Evolutionary conservation across 176 grass and related monocot genomes (phyloP).

Genomic region (Canna indica): DNA sequence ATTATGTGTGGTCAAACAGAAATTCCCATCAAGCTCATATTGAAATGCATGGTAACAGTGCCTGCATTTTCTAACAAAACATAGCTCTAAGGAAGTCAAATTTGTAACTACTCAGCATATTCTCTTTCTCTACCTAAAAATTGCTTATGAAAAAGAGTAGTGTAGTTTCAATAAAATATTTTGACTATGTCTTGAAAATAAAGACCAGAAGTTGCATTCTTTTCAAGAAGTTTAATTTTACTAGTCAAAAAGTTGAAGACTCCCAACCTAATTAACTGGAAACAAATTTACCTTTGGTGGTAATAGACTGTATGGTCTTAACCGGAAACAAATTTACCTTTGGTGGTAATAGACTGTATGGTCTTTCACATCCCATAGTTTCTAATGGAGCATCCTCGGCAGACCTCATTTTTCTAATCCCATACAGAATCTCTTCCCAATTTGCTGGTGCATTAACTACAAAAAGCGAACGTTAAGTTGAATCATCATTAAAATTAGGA

Average conservation of each 20-base stretch:
- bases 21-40: no score
- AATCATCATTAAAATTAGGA: background rate
- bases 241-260: background rate
- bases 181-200: no score
- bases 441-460: conserved; percentile 53
- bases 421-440: conserved; percentile 63
- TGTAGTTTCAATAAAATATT: no score
- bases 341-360: conserved; percentile 58
- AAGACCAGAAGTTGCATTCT: no score
- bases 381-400: conserved; percentile 70
- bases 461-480: background rate
- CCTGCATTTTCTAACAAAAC: background rate
- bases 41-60: no score
- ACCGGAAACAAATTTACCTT: conserved; percentile 36
- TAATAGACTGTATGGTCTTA: conserved; percentile 56
- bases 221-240: no score
- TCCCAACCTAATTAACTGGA: conserved; percentile 4
- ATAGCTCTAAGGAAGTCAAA: no score
- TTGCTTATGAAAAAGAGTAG: no score
- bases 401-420: conserved; percentile 74
- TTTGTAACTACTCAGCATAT: no score
- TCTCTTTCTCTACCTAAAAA: no score
- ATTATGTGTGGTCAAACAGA: no score
- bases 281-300: conserved; percentile 69
- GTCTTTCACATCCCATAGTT: conserved; percentile 68